phyloP scores from a whole-genome alignment of 345 rosid species.

The Ceriops tagal region DNA sequence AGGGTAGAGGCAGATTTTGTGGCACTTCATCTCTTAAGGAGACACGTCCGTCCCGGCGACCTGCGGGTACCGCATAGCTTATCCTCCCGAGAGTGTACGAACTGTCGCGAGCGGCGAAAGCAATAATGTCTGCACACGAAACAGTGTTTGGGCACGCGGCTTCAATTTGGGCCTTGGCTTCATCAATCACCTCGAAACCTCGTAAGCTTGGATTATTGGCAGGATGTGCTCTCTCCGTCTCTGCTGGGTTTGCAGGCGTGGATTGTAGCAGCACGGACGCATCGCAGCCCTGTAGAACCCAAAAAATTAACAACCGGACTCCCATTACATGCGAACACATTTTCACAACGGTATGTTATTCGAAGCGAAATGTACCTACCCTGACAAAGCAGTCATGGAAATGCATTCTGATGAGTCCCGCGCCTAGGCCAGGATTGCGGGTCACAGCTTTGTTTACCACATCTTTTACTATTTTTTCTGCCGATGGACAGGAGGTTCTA shows the following conservation, averaged over 20 bases:
- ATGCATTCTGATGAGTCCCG: conserved; percentile 25
- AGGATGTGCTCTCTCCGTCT: conserved; percentile 39
- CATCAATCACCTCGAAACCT: conserved; percentile 46
- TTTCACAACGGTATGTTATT: too few species aligned
- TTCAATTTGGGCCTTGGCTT: conserved; percentile 38
- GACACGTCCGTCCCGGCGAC: conserved; percentile 53
- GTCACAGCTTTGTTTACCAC: conserved; percentile 9
- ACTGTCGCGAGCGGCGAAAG: conserved; percentile 47
- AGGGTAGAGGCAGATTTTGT: too few species aligned
- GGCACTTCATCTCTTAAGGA: too few species aligned
- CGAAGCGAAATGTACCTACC: conserved; percentile 8
- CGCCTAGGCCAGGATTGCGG: conserved; percentile 15
- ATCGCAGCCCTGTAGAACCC: conserved; percentile 41
- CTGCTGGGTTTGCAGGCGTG: conserved; percentile 20
- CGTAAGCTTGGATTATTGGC: conserved; percentile 38
- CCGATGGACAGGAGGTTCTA: conserved; percentile 14
- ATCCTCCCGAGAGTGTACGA: conserved; percentile 22
- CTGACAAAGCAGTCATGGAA: conserved; percentile 33
- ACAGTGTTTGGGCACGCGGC: conserved; percentile 35
- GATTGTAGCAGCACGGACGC: conserved; percentile 40
- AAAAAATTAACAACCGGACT: background rate
- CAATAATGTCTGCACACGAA: conserved; percentile 49
- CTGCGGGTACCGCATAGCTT: conserved; percentile 30
- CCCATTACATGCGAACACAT: too few species aligned
- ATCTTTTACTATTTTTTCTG: conserved; percentile 19